Conservation (phyloP, 2,329 filamentous ascomycete genomes). For the Exophiala mesophila region DNA sequence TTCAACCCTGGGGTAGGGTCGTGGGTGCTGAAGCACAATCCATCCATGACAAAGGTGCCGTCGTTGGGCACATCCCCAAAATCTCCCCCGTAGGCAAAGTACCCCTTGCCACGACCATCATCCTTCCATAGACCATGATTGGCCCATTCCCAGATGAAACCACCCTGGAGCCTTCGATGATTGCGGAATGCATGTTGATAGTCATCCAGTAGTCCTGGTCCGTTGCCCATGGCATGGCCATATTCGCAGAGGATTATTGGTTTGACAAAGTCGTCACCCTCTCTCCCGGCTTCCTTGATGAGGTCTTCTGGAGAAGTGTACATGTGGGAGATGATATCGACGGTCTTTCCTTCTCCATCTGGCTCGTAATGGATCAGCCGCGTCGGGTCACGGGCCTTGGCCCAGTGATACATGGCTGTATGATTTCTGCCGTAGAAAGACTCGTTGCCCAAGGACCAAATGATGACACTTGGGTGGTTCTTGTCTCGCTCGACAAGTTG, state of each 20-base stretch:
- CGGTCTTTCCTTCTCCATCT: slow-evolving; percentile 53
- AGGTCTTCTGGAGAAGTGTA: slow-evolving; percentile 44
- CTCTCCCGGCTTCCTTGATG: slow-evolving; percentile 39
- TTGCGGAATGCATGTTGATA: slow-evolving; percentile 61
- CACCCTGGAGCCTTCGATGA: slow-evolving; percentile 60
- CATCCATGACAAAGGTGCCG: slow-evolving; percentile 59
- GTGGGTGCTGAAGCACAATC: slow-evolving; percentile 51
- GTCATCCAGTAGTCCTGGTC: slow-evolving; percentile 64
- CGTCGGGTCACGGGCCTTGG: slow-evolving; percentile 53
- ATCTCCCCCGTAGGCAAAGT: slow-evolving; percentile 58
- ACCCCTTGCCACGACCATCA: slow-evolving; percentile 29
- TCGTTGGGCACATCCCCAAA: slow-evolving; percentile 60
- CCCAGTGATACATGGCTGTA: slow-evolving; percentile 61
- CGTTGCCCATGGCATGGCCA: slow-evolving; percentile 67
- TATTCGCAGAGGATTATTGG: slow-evolving; percentile 47
- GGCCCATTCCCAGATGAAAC: slow-evolving; percentile 64
- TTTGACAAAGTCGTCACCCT: slow-evolving; percentile 22
- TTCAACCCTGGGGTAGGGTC: slow-evolving; percentile 52
- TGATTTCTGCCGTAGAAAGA: slow-evolving; percentile 67
- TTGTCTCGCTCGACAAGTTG: slow-evolving; percentile 65
- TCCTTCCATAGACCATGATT: slow-evolving; percentile 51
- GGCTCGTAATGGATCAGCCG: slow-evolving; percentile 64
- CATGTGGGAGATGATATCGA: slow-evolving; percentile 66
- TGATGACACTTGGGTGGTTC: slow-evolving; percentile 64
- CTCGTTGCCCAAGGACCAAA: slow-evolving; percentile 71